Evolutionary conservation across 1,284 basidiomycete species (phyloP), one percentile per base, ranked within the genome.

Genomic region (Ceratobasidium sp.): DNA sequence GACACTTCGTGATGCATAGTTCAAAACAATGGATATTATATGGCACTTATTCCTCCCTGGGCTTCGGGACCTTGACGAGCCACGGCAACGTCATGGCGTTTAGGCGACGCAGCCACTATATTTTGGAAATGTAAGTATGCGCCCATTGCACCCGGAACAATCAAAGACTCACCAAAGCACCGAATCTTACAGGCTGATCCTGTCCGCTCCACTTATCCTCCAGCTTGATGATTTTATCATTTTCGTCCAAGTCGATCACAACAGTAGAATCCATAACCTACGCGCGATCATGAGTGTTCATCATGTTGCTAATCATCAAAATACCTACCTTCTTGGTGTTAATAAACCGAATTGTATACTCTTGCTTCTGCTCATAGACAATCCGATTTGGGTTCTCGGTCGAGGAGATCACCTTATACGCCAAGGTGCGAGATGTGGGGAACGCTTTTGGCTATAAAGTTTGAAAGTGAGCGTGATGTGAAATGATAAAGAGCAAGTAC

Each of bases 121-220:
- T 15, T 44, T 52, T 5, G 68, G 9, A 23, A 38, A 13, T 38
- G 33, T 17, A 57, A 20, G 20, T 50, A 26, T 9, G 40, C n/a
- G 9, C 17, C 5, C 38, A 59, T 20, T 42, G 28, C 5, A 61
- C 10, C 17, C 57, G 23, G 38, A 42, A 23, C 12, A 23, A 20
- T 17, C 3, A 17, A 46, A 5, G 15, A 65, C 81, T 77, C 40
- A 82, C 81, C 23, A 85, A 82, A 5, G 87, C 84, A 23, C 88
- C 89, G 81, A 86, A 89, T 73, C 86, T 82, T 0, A 84, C 86
- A 23, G 89, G 88, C 33, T 88, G 83, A n/a, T 88, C 87, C 73
- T 88, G 85, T n/a, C 91, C 91, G 67, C 88, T 85, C 90, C 91
- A 91, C 80, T 90, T 86, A 80, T 93, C 91, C 61, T 89, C 86